Base-by-base conservation (phyloP, 2,329 filamentous ascomycete species). In the Neodidymelliopsis sp. region DNA sequence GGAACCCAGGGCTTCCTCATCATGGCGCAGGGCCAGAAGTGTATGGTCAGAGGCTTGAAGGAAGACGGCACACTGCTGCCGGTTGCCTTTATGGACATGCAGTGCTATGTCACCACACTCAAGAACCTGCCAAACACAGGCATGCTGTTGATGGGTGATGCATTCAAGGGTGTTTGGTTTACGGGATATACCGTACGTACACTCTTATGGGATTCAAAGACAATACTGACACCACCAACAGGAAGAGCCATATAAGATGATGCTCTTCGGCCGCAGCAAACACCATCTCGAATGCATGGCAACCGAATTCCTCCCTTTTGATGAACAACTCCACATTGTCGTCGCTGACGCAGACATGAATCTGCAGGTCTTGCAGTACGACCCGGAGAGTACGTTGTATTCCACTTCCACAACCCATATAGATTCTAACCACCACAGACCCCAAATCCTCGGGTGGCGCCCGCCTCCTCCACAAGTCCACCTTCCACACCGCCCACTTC, bases 71-170 rank as follows among this genome's bases (percentile, higher is more conserved):
- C 89, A 1, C 81, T 97, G 41, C 79, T 97, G 1, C 94, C 94
- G 0, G 93, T 99, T 3, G 94, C 94, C 0, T 99, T 99, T 68
- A 89, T 99, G 81, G 94, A 99, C 66, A 95, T 97, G 86, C 94
- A 90, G 75, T 95, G 90, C 73, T 94, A 96, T 65, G 90, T 96
- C 10, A 90, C 86, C 2, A 85, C 88, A n/a, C 83, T 91, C 43
- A 94, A 92, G 66, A 90, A 91, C 63, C 80, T 99, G 13, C 85
- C 86, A 3, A 85, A 88, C 1, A 95, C 91, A 0, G 92, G 93
- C 0, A 80, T 99, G 69, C 91, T 90, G 65, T 80, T 96, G 9
- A 86, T 97, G 75, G 89, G 90, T 0, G 94, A 99, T 75, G 90
- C 89, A 0, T 86, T 94, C 69, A 96, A 96, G 75, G 94, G 94